These are phyloP conservation scores for Sicyos baderoa DNA, from an alignment of 306 rosid species.

Conservation along the genomic window DNA sequence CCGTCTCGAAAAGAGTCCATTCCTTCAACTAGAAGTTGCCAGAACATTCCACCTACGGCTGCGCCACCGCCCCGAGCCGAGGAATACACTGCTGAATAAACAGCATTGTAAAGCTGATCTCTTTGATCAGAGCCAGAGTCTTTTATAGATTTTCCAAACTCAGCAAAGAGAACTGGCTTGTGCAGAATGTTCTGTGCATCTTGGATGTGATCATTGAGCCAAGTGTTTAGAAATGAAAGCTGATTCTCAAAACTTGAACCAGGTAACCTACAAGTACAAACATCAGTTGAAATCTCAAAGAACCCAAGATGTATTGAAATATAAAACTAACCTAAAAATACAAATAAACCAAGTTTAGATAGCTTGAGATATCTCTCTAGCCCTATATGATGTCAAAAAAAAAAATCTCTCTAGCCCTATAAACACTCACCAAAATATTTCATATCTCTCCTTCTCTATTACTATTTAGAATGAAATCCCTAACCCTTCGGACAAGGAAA, in stretches of 20 bases:
- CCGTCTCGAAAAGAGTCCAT: slow-evolving; percentile 80
- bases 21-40: slow-evolving; percentile 77
- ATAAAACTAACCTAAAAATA: too few relatives aligned
- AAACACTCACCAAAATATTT: too few relatives aligned
- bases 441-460: too few relatives aligned
- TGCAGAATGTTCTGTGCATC: slow-evolving; percentile 74
- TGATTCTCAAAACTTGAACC: slow-evolving; percentile 50
- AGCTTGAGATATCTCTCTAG: too few relatives aligned
- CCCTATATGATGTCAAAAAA: too few relatives aligned
- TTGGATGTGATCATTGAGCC: slow-evolving; percentile 67
- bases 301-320: too few relatives aligned
- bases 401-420: too few relatives aligned
- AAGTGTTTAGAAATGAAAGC: slow-evolving; percentile 46
- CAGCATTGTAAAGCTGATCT: slow-evolving; percentile 42
- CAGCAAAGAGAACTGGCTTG: slow-evolving; percentile 78
- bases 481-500: too few relatives aligned
- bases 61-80: slow-evolving; percentile 72
- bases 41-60: slow-evolving; percentile 70
- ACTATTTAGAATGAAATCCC: too few relatives aligned
- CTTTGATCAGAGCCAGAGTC: slow-evolving; percentile 36
- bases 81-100: slow-evolving; percentile 57
- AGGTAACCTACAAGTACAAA: slow-evolving; percentile 50
- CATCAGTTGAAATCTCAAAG: slow-evolving; percentile 10
- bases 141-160: slow-evolving; percentile 66
- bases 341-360: too few relatives aligned